Evolutionary conservation across 2,329 filamentous ascomycete species (phyloP), one percentile per base, ranked within the genome.

Genomic region (Colletotrichum sp.): DNA sequence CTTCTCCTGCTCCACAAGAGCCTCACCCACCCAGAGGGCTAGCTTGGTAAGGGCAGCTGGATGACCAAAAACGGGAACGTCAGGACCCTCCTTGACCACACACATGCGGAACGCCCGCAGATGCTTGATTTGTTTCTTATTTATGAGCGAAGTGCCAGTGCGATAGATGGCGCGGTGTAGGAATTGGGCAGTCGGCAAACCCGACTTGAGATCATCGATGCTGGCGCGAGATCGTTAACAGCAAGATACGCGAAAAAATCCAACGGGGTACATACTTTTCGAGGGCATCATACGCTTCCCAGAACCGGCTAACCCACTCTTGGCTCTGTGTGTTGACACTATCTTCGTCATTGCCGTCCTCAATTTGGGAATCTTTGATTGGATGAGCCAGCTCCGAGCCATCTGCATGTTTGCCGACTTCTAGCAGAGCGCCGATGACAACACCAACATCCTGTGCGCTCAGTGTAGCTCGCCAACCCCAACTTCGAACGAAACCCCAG

Each of bases 401-500:
- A 1, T 87, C 82, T 22, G 82, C 84, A 69, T 88, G 87, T 81
- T 90, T 94, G 32, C 97, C 96, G 32, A 98, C 96, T 86, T 99
- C 97, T 2, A 99, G 91, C 64, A 99, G 93, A 18, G 96, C 96
- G 68, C 96, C 96, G 25, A 98, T 91, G 34, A 98, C 93, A 18
- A 98, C 95, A n/a, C 95, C 95, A 0, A 98, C 95, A 82, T 99
- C 97, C 65, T 96, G 94, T 8, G 97, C 97, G 77, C 95, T 97
- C 30, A 98, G 88, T 66, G 96, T 98, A 1, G 96, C 96, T 82
- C 96, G 94, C 96, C 96, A 99, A 13, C 97, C 97, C 97, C 97
- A 99, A 82, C 95, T 98, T 74, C 96, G 91, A 22, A 98, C 96
- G 82, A 98, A 99, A 0, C 97, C 96, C 96, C 96, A 98, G 13